Percentiles rank a stretch among this genome's conserved stretches.
Conservation (phyloP, 1,284 basidiomycete genomes). For the Heterobasidion occidentale region DNA sequence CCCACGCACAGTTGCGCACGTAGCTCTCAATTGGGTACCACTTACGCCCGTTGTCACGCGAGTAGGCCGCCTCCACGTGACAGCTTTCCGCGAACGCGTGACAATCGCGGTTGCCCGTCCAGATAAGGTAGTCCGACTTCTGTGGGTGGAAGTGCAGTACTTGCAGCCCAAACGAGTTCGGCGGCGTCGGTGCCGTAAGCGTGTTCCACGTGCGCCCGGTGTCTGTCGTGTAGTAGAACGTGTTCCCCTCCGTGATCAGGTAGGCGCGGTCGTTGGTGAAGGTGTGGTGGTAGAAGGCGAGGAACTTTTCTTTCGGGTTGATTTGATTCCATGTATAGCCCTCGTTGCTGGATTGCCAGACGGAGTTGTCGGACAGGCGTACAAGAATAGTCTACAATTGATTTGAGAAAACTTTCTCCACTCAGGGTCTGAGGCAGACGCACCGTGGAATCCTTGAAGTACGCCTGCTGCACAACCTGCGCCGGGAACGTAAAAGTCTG, state of each 20-base stretch:
- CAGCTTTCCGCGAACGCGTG: constrained; percentile 40
- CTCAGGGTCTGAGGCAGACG: constrained; percentile 11
- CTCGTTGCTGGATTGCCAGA: constrained; percentile 95
- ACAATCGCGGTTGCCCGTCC: constrained; percentile 78
- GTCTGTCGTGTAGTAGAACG: constrained; percentile 80
- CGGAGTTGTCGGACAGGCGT: constrained; percentile 65
- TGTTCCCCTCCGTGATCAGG: constrained; percentile 67
- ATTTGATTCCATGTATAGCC: constrained; percentile 85
- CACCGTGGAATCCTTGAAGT: constrained; percentile 73
- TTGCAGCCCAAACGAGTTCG: constrained; percentile 75
- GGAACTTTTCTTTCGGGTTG: constrained; percentile 53
- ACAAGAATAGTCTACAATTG: constrained; percentile 71
- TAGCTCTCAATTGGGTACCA: constrained; percentile 84
- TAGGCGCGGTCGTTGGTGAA: constrained; percentile 81
- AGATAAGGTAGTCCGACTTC: constrained; percentile 81
- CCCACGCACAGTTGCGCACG: constrained; percentile 91
- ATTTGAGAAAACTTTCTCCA: not conserved
- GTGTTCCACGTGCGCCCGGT: constrained; percentile 70
- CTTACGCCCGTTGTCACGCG: constrained; percentile 66
- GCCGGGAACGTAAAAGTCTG: constrained; percentile 70
- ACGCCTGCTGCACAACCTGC: constrained; percentile 73
- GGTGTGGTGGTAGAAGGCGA: constrained; percentile 83
- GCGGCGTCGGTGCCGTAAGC: constrained; percentile 53
- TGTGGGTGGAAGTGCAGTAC: constrained; percentile 85
- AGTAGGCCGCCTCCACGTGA: constrained; percentile 67